Conservation (phyloP, 2,329 filamentous ascomycete genomes). For the Phaeoacremonium minimum region DNA sequence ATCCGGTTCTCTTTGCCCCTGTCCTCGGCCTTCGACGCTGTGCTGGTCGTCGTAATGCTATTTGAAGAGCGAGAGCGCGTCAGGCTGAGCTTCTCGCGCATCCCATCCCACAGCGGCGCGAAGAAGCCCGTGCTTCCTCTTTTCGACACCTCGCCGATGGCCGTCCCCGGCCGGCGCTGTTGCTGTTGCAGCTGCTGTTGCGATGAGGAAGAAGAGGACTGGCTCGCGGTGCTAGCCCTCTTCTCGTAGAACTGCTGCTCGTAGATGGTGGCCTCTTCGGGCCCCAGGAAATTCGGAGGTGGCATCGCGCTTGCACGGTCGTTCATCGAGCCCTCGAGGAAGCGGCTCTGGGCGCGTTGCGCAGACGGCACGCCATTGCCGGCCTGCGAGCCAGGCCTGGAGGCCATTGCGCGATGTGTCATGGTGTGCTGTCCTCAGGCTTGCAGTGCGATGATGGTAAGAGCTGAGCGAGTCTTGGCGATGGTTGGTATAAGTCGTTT, state of each 20-base stretch:
- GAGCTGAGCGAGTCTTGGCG: too few relatives aligned
- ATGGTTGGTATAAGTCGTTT: too few relatives aligned
- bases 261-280: slow-evolving; percentile 21
- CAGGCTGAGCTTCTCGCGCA: slow-evolving; percentile 21
- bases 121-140: slow-evolving; percentile 19
- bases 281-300: slow-evolving; percentile 60
- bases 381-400: too few relatives aligned
- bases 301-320: slow-evolving; percentile 71
- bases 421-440: too few relatives aligned
- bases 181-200: slow-evolving; percentile 7
- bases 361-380: background rate
- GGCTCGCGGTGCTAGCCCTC: too few relatives aligned
- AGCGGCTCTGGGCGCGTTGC: slow-evolving; percentile 35
- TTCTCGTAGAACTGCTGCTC: slow-evolving; percentile 19
- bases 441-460: too few relatives aligned
- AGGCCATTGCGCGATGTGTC: too few relatives aligned
- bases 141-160: too few relatives aligned
- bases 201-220: slow-evolving; percentile 12
- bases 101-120: slow-evolving; percentile 24
- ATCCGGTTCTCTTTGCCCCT: slow-evolving; percentile 2
- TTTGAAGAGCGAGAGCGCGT: slow-evolving; percentile 15
- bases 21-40: background rate
- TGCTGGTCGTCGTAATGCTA: slow-evolving; percentile 13
- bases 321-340: slow-evolving; percentile 84
- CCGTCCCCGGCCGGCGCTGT: slow-evolving; percentile 9